A percentile compares a stretch with the other conserved stretches of the same genome.
phyloP scores from a whole-genome alignment of 192 early-diverging fungal genomes.

The Coemansia sp. region DNA sequence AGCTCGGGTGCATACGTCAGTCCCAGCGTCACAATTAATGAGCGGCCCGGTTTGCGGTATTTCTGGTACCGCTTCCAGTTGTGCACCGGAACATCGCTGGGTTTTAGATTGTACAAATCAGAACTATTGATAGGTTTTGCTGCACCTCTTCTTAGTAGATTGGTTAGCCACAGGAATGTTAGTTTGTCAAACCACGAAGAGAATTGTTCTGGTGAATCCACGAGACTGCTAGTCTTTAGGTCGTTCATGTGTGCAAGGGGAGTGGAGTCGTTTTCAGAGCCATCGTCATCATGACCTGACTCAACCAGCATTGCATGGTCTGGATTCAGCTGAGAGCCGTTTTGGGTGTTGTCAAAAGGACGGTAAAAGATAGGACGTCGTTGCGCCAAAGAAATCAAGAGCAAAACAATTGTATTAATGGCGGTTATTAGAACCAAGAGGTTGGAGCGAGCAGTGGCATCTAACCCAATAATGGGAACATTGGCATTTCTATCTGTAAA shows the following conservation, averaged over 20 bases:
- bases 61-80: conserved; percentile 32
- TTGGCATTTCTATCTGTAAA: too few species aligned
- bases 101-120: conserved; percentile 63
- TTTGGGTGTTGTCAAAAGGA: neutral
- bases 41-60: conserved; percentile 6
- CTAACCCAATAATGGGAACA: too few species aligned
- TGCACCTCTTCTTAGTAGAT: conserved; percentile 61
- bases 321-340: neutral
- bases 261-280: neutral
- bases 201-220: too few species aligned
- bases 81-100: conserved; percentile 52
- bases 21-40: conserved; percentile 39
- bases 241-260: too few species aligned
- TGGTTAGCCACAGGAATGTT: conserved; percentile 61
- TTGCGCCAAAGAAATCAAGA: conserved; percentile 21
- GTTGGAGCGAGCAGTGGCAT: too few species aligned
- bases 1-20: conserved; percentile 51
- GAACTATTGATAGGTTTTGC: conserved; percentile 53
- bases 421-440: too few species aligned
- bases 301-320: neutral
- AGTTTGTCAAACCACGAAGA: conserved; percentile 28
- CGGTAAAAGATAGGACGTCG: too few species aligned
- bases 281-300: neutral
- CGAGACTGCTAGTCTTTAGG: too few species aligned
- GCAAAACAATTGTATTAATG: neutral